Base-by-base conservation (phyloP, 345 rosid species). In the Cardamine resedifolia region DNA sequence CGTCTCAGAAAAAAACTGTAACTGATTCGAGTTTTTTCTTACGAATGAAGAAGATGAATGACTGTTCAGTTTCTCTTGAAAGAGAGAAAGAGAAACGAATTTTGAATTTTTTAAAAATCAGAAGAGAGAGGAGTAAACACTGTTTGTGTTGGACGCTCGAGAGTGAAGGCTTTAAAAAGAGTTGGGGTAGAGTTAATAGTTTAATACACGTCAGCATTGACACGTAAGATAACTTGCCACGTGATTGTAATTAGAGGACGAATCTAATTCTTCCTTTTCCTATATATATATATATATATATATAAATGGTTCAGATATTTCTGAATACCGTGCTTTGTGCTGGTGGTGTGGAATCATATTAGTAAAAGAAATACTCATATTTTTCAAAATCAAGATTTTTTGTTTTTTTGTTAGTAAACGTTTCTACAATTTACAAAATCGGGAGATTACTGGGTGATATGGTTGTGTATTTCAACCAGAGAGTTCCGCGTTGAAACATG, bases 161-260 rank as follows among this genome's bases (percentile, higher is more conserved):
- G 74, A 51, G 58, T 60, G 74, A 16, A 63, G 55, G 16, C 50
- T 68, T 61, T 75, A 43, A 59, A 75, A 68, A 60, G 69, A 0
- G 49, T 60, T 11, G 12, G 60, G 57, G 47, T 44, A 14, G 47
- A 74, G 48, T 26, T 20, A 47, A 0, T 11, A 66, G n/a, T n/a
- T n/a, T n/a, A n/a, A n/a, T n/a, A n/a, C 78, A 74, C 50, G 78
- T 74, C 78, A 74, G 59, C 38, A 56, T 6, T 36, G 72, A 20
- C 72, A 74, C 78, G 73, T 74, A 21, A 20, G 78, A 28, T 39
- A 6, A 9, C 7, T 1, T 15, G 69, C 57, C 78, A 75, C 69
- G 73, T 75, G 41, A 11, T 8, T 56, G 47, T 23, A 20, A 26
- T 19, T 5, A 48, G 16, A 21, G 39, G 64, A 65, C 49, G 71